Evolutionary conservation across 192 early-diverging fungal genomes (phyloP).

Genomic region (Cetraspora pellucida): DNA sequence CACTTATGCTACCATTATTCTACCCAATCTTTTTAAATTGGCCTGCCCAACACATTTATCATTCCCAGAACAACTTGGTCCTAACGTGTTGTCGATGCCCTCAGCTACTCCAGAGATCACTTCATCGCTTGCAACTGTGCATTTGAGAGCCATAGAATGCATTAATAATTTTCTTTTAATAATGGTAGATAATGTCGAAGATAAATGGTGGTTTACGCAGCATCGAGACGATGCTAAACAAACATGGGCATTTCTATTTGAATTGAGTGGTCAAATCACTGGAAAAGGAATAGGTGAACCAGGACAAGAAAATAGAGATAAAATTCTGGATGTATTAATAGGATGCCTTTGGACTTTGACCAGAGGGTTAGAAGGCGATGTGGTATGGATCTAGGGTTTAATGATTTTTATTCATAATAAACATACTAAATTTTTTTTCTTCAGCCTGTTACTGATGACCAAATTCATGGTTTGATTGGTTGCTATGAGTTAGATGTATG

Average conservation of each 20-base stretch:
- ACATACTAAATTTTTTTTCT: constrained; percentile 13
- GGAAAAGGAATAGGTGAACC: constrained; percentile 48
- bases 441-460: constrained; percentile 45
- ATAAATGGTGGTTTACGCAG: constrained; percentile 66
- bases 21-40: constrained; percentile 52
- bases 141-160: constrained; percentile 70
- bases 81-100: constrained; percentile 32
- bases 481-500: constrained; percentile 44
- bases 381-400: constrained; percentile 40
- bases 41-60: constrained; percentile 54
- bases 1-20: constrained; percentile 50
- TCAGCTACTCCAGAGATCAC: constrained; percentile 47
- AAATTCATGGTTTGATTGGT: constrained; percentile 50
- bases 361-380: constrained; percentile 61
- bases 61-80: constrained; percentile 45
- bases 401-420: constrained; percentile 12
- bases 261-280: constrained; percentile 54
- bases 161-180: constrained; percentile 77
- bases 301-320: constrained; percentile 56
- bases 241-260: constrained; percentile 64
- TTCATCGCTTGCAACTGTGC: constrained; percentile 57
- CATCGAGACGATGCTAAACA: constrained; percentile 46
- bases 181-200: constrained; percentile 65
- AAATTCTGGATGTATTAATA: constrained; percentile 65
- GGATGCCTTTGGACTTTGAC: constrained; percentile 79